A percentile compares a stretch with the other conserved stretches of the same genome.
These are phyloP conservation scores for Escallonia rubra DNA, from an alignment of 129 eudicot genomes.

Conservation along the genomic window DNA sequence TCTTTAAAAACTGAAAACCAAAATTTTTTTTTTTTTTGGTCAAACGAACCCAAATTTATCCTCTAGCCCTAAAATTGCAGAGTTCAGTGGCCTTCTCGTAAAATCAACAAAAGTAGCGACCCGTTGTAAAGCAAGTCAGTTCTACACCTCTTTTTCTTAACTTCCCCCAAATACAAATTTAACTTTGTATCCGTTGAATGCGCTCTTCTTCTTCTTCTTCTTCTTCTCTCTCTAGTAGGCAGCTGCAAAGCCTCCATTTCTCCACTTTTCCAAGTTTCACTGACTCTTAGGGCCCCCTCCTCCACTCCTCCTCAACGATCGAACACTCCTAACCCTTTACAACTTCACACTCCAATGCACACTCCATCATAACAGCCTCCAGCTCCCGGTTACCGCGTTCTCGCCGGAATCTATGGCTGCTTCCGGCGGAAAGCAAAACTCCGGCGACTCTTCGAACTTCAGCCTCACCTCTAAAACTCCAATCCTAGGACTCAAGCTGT, in stretches of 20 bases:
- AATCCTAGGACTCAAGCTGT: slow-evolving; percentile 58
- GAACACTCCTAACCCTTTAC: background rate
- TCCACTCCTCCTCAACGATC: no score
- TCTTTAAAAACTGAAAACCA: no score
- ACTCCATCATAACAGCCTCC: no score
- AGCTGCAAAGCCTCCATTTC: background rate
- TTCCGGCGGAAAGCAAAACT: slow-evolving; percentile 20
- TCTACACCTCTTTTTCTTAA: background rate
- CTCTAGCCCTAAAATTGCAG: background rate
- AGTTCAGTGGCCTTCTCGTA: slow-evolving; percentile 1
- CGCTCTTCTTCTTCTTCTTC: background rate
- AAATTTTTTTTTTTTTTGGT: no score
- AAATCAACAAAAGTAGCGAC: background rate
- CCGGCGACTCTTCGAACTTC: slow-evolving; percentile 18
- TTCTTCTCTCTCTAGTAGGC: background rate
- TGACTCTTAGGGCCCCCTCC: background rate
- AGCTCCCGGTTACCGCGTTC: background rate
- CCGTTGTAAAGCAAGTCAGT: background rate
- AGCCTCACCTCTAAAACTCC: slow-evolving; percentile 44
- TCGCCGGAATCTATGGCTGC: slow-evolving; percentile 42
- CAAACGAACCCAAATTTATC: no score
- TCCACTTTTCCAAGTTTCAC: background rate
- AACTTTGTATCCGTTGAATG: slow-evolving; percentile 6
- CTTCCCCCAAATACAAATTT: background rate
- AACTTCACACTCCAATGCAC: background rate